phyloP scores from a whole-genome alignment of 2,329 filamentous ascomycete species.

The Penicillium digitatum region DNA sequence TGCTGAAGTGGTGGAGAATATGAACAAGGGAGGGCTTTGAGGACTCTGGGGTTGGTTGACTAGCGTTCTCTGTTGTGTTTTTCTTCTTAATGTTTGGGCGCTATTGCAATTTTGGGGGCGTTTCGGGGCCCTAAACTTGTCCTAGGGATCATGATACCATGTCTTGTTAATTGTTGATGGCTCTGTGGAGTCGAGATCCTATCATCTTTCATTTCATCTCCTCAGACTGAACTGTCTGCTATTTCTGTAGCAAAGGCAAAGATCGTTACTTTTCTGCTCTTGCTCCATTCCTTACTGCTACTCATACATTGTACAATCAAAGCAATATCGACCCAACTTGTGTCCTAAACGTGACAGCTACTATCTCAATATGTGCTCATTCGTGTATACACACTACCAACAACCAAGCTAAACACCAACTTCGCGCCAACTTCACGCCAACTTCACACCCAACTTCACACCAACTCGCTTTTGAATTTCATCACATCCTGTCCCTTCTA shows the following conservation, averaged over 20 bases:
- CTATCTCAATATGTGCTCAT: conserved; percentile 17
- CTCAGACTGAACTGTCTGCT: not conserved
- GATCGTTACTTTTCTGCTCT: not conserved
- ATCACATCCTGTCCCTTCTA: conserved; percentile 16
- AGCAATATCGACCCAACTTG: not conserved
- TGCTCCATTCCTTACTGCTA: not conserved
- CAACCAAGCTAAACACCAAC: conserved; percentile 14
- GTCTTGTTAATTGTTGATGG: conserved; percentile 7
- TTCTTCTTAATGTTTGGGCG: not conserved
- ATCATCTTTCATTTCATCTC: not conserved
- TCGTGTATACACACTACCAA: conserved; percentile 15
- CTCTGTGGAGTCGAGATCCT: not conserved
- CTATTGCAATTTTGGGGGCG: conserved; percentile 11
- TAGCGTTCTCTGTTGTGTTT: conserved; percentile 6
- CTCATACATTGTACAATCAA: not conserved
- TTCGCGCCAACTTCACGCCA: conserved; percentile 19
- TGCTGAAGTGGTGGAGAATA: conserved; percentile 47
- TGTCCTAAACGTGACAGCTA: conserved; percentile 3
- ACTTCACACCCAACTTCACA: conserved; percentile 20
- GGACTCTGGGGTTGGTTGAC: conserved; percentile 5
- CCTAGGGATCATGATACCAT: conserved; percentile 25
- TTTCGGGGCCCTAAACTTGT: conserved; percentile 12
- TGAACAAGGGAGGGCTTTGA: conserved; percentile 37
- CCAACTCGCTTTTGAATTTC: conserved; percentile 19
- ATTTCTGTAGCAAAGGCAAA: not conserved